Evolutionary conservation across 257 asterid genomes (phyloP).

Genomic region (Solanum chilense): DNA sequence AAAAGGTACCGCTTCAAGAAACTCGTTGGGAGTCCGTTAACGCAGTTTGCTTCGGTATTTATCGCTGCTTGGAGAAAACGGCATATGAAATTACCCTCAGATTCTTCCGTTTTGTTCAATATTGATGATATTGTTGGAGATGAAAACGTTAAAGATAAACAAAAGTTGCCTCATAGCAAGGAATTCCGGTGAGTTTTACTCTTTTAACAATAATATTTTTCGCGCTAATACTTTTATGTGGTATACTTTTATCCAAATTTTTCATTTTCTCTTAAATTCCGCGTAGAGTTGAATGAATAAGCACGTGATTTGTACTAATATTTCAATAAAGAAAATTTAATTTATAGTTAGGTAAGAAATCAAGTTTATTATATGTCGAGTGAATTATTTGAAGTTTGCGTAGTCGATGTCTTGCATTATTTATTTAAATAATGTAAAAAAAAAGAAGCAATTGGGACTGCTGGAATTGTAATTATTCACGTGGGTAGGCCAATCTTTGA

Average conservation of each 20-base stretch:
- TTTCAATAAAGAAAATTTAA: background rate
- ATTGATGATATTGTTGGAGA: constrained; percentile 17
- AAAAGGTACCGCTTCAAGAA: constrained; percentile 56
- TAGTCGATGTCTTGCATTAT: background rate
- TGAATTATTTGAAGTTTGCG: background rate
- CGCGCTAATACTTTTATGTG: too few relatives aligned
- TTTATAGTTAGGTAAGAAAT: background rate
- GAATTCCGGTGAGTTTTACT: constrained; percentile 46
- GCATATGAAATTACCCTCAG: constrained; percentile 32
- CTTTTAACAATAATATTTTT: too few relatives aligned
- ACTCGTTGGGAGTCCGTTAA: constrained; percentile 57
- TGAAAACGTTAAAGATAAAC: constrained; percentile 22
- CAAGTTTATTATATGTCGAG: background rate
- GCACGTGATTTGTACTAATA: background rate
- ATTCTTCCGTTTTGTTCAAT: constrained; percentile 22
- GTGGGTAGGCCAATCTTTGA: constrained; percentile 8
- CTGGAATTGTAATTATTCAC: background rate
- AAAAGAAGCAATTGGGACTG: background rate
- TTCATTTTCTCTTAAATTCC: background rate
- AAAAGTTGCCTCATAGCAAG: constrained; percentile 51
- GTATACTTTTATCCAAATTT: too few relatives aligned
- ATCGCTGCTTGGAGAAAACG: constrained; percentile 59
- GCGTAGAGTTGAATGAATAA: background rate
- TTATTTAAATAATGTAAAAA: background rate
- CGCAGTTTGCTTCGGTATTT: constrained; percentile 50